Conservation (phyloP, 2,329 filamentous ascomycete genomes). For the Pseudocercospora fijiensis region DNA sequence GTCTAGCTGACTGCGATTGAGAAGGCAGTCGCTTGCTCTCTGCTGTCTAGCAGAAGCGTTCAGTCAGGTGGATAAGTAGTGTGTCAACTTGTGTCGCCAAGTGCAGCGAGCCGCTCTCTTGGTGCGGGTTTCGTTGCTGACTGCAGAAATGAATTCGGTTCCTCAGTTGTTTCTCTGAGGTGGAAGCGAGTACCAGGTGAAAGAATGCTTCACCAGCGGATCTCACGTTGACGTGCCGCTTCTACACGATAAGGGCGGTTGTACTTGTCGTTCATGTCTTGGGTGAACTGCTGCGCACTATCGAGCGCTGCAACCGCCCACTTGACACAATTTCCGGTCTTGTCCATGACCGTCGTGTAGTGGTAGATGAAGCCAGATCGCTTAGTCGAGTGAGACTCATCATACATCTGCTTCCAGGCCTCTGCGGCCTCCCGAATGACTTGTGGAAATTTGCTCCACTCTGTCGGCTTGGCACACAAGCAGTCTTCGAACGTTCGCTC, state of each 20-base stretch:
- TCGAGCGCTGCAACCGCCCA: neutral
- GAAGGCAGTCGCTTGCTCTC: neutral
- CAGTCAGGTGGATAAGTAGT: neutral
- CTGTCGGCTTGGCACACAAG: neutral
- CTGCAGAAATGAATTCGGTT: neutral
- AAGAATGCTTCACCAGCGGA: neutral
- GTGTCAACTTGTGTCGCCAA: neutral
- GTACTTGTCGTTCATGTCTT: neutral
- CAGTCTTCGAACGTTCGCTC: constrained; percentile 1
- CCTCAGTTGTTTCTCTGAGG: neutral
- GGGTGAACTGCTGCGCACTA: neutral
- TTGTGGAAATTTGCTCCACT: neutral
- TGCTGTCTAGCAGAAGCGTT: neutral
- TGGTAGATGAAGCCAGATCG: neutral
- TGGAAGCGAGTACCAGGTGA: neutral
- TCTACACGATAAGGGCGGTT: neutral
- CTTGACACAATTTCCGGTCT: neutral
- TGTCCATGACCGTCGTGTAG: neutral
- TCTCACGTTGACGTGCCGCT: neutral
- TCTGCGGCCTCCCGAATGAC: neutral
- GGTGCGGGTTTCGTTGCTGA: neutral
- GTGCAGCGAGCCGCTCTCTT: neutral
- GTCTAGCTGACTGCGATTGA: neutral
- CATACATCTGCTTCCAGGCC: neutral
- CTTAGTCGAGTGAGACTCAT: neutral